These are phyloP conservation scores for Tanozyma kutaoensis DNA, from an alignment of 805 yeast genomes.

Conservation along the genomic window DNA sequence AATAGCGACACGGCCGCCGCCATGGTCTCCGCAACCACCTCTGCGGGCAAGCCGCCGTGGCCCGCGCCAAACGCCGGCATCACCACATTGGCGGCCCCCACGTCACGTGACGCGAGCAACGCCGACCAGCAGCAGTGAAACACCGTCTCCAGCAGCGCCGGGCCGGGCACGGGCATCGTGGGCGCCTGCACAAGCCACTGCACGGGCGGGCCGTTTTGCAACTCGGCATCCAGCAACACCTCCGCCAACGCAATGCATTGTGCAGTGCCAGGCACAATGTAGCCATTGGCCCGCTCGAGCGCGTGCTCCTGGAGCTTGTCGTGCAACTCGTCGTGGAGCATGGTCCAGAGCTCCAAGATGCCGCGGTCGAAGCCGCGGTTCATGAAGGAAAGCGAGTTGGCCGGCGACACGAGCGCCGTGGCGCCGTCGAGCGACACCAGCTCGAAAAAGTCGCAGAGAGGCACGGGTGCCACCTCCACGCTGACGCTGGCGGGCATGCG, in stretches of 20 bases:
- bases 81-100: slow-evolving; percentile 4
- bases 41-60: slow-evolving; percentile 8
- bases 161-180: slow-evolving; percentile 14
- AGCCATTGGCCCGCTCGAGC: slow-evolving; percentile 7
- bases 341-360: slow-evolving; percentile 4
- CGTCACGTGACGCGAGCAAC: slow-evolving; percentile 2
- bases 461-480: background rate
- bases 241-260: slow-evolving; percentile 5
- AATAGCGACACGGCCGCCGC: slow-evolving; percentile 9
- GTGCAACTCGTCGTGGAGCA: slow-evolving; percentile 5
- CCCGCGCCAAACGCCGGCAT: slow-evolving; percentile 18
- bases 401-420: slow-evolving; percentile 10
- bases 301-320: slow-evolving; percentile 7
- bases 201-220: slow-evolving; percentile 3
- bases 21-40: slow-evolving; percentile 8
- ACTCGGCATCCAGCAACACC: slow-evolving; percentile 1
- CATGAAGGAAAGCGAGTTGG: slow-evolving; percentile 14
- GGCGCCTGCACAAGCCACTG: slow-evolving; percentile 6
- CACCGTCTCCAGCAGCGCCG: slow-evolving; percentile 3
- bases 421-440: background rate
- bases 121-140: slow-evolving; percentile 12
- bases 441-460: background rate
- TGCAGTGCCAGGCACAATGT: slow-evolving; percentile 6
- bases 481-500: background rate
- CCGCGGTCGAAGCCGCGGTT: slow-evolving; percentile 15